Evolutionary conservation across 495 filamentous ascomycete species (phyloP).

Genomic region (Immersiella caudata): DNA sequence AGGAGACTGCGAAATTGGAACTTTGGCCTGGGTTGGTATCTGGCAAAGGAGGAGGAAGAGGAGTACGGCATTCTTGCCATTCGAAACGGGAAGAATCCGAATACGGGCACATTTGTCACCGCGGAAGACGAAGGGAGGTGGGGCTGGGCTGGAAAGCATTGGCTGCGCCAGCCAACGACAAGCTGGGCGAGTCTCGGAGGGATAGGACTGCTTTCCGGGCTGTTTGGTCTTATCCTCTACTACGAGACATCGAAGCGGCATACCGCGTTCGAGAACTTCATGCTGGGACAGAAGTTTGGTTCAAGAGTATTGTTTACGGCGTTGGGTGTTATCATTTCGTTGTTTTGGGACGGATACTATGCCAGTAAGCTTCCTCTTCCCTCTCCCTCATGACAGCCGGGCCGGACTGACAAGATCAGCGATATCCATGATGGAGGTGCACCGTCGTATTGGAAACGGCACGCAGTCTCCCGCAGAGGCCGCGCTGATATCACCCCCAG

Average conservation of each 20-base stretch:
- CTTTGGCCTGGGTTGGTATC: not conserved
- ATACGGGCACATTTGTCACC: not conserved
- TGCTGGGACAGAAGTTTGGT: slow-evolving; percentile 10
- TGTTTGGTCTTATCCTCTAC: slow-evolving; percentile 11
- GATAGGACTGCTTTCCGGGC: not conserved
- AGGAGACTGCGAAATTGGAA: not conserved
- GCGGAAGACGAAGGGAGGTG: not conserved
- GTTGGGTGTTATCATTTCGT: slow-evolving; percentile 13
- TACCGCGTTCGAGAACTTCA: slow-evolving; percentile 15
- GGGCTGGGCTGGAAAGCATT: not conserved
- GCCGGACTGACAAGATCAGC: not conserved
- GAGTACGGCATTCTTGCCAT: not conserved
- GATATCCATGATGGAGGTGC: not conserved
- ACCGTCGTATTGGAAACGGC: not conserved
- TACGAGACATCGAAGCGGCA: slow-evolving; percentile 8
- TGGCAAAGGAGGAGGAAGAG: not conserved
- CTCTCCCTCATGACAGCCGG: not conserved
- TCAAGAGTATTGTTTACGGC: slow-evolving; percentile 7
- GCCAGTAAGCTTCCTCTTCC: slow-evolving; percentile 1
- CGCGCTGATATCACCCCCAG: not conserved
- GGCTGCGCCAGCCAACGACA: slow-evolving; percentile 7
- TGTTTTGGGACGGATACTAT: slow-evolving; percentile 19
- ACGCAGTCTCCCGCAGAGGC: not conserved
- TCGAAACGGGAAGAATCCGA: not conserved
- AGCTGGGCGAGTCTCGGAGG: not conserved